A percentile compares a stretch with the other conserved stretches of the same genome.
phyloP scores from a whole-genome alignment of 306 rosid genomes.

The Cucurbita maxima region DNA sequence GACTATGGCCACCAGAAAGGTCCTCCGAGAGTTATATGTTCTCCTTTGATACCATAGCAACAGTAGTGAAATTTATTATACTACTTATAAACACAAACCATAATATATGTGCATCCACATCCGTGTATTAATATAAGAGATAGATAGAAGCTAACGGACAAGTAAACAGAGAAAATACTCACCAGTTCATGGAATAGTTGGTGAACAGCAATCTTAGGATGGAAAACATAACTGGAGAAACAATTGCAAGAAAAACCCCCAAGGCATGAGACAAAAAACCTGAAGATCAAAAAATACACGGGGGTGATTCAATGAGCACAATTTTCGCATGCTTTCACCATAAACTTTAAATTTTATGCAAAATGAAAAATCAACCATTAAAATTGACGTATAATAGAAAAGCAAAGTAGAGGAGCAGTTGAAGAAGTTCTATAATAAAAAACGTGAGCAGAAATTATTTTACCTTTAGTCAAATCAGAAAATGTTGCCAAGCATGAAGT shows the following conservation, averaged over 20 bases:
- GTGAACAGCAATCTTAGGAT: constrained; percentile 45
- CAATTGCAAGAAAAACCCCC: constrained; percentile 50
- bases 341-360: background rate
- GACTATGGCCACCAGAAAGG: background rate
- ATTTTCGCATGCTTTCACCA: background rate
- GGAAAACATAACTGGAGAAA: constrained; percentile 61
- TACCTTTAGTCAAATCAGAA: constrained; percentile 68
- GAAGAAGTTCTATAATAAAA: background rate
- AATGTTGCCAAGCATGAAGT: constrained; percentile 41
- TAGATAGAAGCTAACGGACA: background rate
- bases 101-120: background rate
- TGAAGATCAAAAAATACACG: constrained; percentile 17
- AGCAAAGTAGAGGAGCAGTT: background rate
- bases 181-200: constrained; percentile 79
- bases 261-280: constrained; percentile 50
- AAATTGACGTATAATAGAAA: background rate
- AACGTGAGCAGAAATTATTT: constrained; percentile 3
- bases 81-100: background rate
- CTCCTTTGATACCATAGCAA: background rate
- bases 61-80: background rate
- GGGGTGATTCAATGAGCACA: constrained; percentile 8
- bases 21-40: background rate
- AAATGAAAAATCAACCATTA: background rate
- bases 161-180: constrained; percentile 16
- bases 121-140: background rate